Conservation (phyloP, 257 asterid genomes). For the Solanum raphanifolium region DNA sequence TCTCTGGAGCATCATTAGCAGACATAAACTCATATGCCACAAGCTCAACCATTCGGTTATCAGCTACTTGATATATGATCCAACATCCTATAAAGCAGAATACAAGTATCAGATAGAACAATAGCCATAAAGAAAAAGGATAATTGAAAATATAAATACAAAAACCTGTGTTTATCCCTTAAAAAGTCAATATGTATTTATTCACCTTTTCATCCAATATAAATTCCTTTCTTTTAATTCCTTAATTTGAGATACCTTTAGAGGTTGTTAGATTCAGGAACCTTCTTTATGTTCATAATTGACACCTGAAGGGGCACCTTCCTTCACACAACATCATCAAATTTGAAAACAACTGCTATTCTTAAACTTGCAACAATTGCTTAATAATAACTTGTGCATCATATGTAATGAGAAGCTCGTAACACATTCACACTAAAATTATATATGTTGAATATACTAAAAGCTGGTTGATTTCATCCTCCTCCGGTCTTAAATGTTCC, state of each 20-base stretch:
- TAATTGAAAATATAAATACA: neutral
- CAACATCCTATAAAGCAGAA: constrained; percentile 63
- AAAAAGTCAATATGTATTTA: neutral
- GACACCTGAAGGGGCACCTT: neutral
- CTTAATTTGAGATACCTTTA: neutral
- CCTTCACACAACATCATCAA: neutral
- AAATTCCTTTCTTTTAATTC: neutral
- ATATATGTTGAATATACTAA: neutral
- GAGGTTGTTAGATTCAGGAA: neutral
- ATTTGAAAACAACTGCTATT: neutral
- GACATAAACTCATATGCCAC: constrained; percentile 89
- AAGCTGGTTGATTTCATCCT: neutral
- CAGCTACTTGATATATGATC: constrained; percentile 57
- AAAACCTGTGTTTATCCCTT: neutral
- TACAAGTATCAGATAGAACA: neutral
- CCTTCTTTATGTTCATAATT: neutral
- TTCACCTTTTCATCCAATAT: neutral
- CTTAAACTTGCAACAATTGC: neutral
- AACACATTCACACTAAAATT: neutral
- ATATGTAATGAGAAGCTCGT: neutral
- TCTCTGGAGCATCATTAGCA: constrained; percentile 89
- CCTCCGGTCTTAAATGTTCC: neutral
- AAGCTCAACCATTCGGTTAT: constrained; percentile 47
- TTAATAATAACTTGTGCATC: neutral
- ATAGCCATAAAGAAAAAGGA: neutral